A percentile compares a stretch with the other conserved stretches of the same genome.
Conservation (phyloP, 345 rosid species). For the Gynandropsis gynandra region DNA sequence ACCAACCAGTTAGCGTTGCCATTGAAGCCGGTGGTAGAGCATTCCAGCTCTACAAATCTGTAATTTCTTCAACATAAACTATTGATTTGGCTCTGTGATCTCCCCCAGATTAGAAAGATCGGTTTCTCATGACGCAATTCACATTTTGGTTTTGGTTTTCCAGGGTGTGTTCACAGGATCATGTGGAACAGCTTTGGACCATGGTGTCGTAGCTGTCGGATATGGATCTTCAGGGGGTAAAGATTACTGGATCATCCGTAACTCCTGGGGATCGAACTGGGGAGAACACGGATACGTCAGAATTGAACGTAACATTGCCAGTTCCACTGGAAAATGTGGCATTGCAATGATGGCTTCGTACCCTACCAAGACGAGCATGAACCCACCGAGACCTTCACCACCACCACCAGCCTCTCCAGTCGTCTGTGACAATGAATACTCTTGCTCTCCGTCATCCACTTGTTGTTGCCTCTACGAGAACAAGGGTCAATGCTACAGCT, state of each 20-base stretch:
- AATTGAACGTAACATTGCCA: slow-evolving; percentile 29
- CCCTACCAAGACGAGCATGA: slow-evolving; percentile 42
- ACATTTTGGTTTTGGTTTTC: too few relatives aligned
- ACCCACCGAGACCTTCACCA: slow-evolving; percentile 78
- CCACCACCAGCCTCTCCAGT: slow-evolving; percentile 55
- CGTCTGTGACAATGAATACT: slow-evolving; percentile 50
- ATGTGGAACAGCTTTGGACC: slow-evolving; percentile 30
- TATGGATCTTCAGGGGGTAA: slow-evolving; percentile 25
- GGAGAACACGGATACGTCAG: slow-evolving; percentile 62
- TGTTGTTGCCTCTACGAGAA: slow-evolving; percentile 65
- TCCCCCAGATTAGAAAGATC: too few relatives aligned
- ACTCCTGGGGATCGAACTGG: slow-evolving; percentile 65
- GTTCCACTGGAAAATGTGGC: slow-evolving; percentile 43
- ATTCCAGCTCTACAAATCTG: slow-evolving; percentile 59
- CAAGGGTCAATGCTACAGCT: slow-evolving; percentile 50
- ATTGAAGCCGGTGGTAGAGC: slow-evolving; percentile 59
- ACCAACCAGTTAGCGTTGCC: slow-evolving; percentile 65
- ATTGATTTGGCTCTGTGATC: neutral
- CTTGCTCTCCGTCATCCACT: slow-evolving; percentile 56
- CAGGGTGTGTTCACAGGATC: slow-evolving; percentile 32
- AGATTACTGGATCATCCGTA: slow-evolving; percentile 54
- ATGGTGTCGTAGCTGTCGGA: slow-evolving; percentile 29
- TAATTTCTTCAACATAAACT: slow-evolving; percentile 14
- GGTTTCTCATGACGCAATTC: too few relatives aligned
- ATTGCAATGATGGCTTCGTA: slow-evolving; percentile 52